phyloP scores from a whole-genome alignment of 495 filamentous ascomycete genomes.

The Articulospora tetracladia region DNA sequence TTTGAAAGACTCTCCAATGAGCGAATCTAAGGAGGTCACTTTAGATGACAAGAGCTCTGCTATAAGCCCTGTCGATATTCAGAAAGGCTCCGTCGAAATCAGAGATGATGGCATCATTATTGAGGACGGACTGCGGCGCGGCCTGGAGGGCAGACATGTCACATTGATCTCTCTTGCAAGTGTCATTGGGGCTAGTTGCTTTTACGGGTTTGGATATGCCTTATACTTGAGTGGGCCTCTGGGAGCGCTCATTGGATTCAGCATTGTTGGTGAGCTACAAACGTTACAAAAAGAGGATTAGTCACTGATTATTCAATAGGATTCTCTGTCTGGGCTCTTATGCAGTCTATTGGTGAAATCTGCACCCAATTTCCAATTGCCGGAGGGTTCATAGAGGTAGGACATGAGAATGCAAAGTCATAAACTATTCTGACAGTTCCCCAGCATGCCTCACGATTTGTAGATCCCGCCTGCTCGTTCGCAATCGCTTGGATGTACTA shows the following conservation, averaged over 20 bases:
- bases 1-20: background rate
- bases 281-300: background rate
- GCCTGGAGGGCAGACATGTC: background rate
- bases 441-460: slow-evolving; percentile 59
- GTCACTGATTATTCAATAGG: background rate
- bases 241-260: slow-evolving; percentile 60
- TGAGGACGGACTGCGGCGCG: background rate
- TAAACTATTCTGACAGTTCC: background rate
- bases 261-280: slow-evolving; percentile 50
- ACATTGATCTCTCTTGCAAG: slow-evolving; percentile 2
- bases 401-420: background rate
- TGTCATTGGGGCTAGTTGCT: slow-evolving; percentile 8
- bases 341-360: slow-evolving; percentile 56
- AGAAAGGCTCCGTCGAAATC: background rate
- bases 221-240: slow-evolving; percentile 58
- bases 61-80: background rate
- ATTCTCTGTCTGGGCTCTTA: background rate
- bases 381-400: slow-evolving; percentile 59
- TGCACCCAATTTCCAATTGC: slow-evolving; percentile 66
- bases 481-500: slow-evolving; percentile 66
- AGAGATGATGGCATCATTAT: background rate
- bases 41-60: background rate
- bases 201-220: slow-evolving; percentile 39
- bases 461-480: slow-evolving; percentile 71
- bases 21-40: background rate